phyloP scores from a whole-genome alignment of 345 rosid genomes.

The Gossypium australe region DNA sequence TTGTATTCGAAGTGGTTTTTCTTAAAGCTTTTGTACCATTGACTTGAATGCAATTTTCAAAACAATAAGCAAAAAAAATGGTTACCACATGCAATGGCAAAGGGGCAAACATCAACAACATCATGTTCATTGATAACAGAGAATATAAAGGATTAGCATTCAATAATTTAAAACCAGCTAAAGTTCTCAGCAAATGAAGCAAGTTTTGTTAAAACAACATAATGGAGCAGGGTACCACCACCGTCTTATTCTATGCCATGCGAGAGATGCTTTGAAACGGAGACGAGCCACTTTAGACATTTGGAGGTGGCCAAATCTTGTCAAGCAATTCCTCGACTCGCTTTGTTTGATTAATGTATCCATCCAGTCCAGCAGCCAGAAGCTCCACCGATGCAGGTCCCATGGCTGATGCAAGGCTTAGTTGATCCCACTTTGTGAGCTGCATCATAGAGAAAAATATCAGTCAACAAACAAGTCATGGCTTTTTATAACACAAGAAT shows the following conservation, averaged over 20 bases:
- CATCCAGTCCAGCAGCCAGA: slow-evolving; percentile 71
- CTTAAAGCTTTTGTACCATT: not conserved
- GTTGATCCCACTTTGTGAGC: slow-evolving; percentile 82
- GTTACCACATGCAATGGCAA: not conserved
- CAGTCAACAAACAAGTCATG: slow-evolving; percentile 6
- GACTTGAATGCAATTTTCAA: not conserved
- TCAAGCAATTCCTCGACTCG: slow-evolving; percentile 72
- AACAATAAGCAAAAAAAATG: not conserved
- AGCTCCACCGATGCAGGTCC: slow-evolving; percentile 92
- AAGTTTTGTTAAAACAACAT: not conserved
- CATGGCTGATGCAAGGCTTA: slow-evolving; percentile 75
- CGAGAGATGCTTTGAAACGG: not conserved
- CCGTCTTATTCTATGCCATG: slow-evolving; percentile 31
- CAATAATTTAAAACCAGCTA: not conserved
- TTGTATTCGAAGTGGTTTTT: no score
- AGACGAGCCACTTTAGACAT: slow-evolving; percentile 37
- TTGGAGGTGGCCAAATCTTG: slow-evolving; percentile 98
- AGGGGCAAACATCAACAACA: not conserved
- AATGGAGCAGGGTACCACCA: not conserved
- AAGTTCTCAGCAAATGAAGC: not conserved
- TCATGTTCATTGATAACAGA: not conserved
- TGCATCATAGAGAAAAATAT: slow-evolving; percentile 23
- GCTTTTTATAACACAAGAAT: not conserved
- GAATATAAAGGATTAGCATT: not conserved
- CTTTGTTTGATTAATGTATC: slow-evolving; percentile 62